Evolutionary conservation across 1,139 yeast species (phyloP).

Genomic region (Debaryomyces udenii): DNA sequence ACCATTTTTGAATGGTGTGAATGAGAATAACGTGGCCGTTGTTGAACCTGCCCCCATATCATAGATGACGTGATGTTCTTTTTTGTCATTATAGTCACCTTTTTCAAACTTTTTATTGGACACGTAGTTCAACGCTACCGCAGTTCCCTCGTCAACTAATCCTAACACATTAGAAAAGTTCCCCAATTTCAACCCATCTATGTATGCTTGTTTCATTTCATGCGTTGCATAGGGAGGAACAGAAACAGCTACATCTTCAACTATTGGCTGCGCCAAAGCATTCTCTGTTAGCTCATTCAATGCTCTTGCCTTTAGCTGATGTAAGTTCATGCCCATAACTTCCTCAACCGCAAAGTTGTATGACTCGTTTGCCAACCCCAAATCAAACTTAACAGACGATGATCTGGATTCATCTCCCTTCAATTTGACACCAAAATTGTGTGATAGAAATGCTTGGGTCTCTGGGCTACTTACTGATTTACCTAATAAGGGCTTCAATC

Average conservation of each 20-base stretch:
- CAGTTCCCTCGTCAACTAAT: conserved; percentile 85
- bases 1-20: conserved; percentile 48
- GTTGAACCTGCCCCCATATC: conserved; percentile 96
- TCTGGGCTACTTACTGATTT: conserved; percentile 51
- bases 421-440: conserved; percentile 66
- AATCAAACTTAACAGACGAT: conserved; percentile 58
- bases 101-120: conserved; percentile 49
- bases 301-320: conserved; percentile 70
- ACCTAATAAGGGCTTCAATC: conserved; percentile 75
- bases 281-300: conserved; percentile 37
- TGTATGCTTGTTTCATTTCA: conserved; percentile 68
- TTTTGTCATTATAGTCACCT: conserved; percentile 36
- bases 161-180: conserved; percentile 63
- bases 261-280: conserved; percentile 35
- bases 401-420: conserved; percentile 42
- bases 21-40: conserved; percentile 78
- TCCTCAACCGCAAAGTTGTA: conserved; percentile 64
- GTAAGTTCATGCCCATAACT: conserved; percentile 77
- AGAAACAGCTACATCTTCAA: conserved; percentile 71
- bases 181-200: conserved; percentile 74
- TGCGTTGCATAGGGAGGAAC: conserved; percentile 74
- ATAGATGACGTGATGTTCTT: conserved; percentile 70
- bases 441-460: conserved; percentile 45
- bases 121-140: conserved; percentile 81
- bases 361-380: conserved; percentile 49